These are phyloP conservation scores for Salix exigua DNA, from an alignment of 345 rosid genomes.

Conservation along the genomic window DNA sequence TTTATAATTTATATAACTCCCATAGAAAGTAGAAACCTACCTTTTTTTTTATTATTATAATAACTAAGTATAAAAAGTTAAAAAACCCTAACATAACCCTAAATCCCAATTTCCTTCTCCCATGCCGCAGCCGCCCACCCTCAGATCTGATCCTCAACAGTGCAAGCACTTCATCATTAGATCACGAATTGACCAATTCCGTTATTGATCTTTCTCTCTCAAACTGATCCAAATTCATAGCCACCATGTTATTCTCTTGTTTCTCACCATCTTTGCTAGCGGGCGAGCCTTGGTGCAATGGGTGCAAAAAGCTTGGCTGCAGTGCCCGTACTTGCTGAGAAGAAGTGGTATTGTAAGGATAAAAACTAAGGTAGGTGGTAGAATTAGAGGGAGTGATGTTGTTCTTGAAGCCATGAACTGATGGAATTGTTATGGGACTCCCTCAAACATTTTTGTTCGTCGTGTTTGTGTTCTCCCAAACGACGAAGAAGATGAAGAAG, in stretches of 20 bases:
- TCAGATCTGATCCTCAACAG: slow-evolving; percentile 87
- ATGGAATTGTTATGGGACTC: slow-evolving; percentile 82
- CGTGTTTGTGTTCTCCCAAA: slow-evolving; percentile 2
- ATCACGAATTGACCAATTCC: slow-evolving; percentile 41
- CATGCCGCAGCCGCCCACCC: too few relatives aligned
- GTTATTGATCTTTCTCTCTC: slow-evolving; percentile 28
- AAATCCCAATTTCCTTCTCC: too few relatives aligned
- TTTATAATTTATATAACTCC: too few relatives aligned
- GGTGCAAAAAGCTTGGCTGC: slow-evolving; percentile 33
- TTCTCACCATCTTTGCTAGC: slow-evolving; percentile 22
- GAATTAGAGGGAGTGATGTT: slow-evolving; percentile 27
- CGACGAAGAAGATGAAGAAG: too few relatives aligned
- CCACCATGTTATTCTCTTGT: slow-evolving; percentile 33
- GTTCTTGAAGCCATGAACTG: slow-evolving; percentile 63
- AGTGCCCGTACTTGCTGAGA: slow-evolving; percentile 13
- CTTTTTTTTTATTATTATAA: too few relatives aligned
- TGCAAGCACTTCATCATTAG: slow-evolving; percentile 74
- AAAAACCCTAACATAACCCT: too few relatives aligned
- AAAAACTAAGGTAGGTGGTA: slow-evolving; percentile 29
- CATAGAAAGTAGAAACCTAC: too few relatives aligned
- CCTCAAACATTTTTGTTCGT: slow-evolving; percentile 63
- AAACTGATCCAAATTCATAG: slow-evolving; percentile 26
- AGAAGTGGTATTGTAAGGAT: slow-evolving; percentile 22
- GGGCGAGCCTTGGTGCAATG: slow-evolving; percentile 39
- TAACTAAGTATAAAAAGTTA: too few relatives aligned